Evolutionary conservation across 371 early-diverging fungal species (phyloP).

Genomic region (Chytridiales sp.): DNA sequence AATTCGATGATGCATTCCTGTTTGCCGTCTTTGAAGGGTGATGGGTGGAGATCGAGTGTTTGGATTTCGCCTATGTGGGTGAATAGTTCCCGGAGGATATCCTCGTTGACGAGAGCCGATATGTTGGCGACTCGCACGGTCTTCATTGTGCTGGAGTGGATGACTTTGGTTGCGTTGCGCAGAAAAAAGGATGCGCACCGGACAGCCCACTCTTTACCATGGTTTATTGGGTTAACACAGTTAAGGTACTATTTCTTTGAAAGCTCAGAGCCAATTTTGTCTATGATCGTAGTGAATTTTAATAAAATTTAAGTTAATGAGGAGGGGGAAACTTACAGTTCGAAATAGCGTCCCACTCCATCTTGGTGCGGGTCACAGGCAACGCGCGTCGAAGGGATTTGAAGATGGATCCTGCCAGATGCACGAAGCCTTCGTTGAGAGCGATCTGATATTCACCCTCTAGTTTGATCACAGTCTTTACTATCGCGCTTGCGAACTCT

Average conservation of each 20-base stretch:
- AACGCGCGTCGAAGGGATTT: constrained; percentile 86
- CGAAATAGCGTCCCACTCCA: constrained; percentile 80
- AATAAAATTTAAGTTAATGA: background rate
- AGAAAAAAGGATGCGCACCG: too few species aligned
- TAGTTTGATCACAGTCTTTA: constrained; percentile 64
- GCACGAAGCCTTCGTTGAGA: constrained; percentile 78
- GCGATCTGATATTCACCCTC: constrained; percentile 82
- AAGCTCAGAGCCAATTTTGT: constrained; percentile 36
- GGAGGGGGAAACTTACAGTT: constrained; percentile 32
- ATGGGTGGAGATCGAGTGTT: constrained; percentile 45
- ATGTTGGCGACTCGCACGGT: constrained; percentile 53
- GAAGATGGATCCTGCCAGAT: constrained; percentile 83
- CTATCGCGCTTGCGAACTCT: constrained; percentile 54
- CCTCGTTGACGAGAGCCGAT: constrained; percentile 52
- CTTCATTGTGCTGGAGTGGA: too few species aligned
- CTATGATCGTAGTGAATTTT: constrained; percentile 2
- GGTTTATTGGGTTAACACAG: too few species aligned
- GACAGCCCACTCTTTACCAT: too few species aligned
- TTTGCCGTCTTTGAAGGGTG: constrained; percentile 50
- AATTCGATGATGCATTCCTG: constrained; percentile 64
- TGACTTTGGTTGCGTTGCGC: too few species aligned
- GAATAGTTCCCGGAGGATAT: constrained; percentile 51
- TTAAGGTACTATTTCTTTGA: constrained; percentile 25
- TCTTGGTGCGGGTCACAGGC: constrained; percentile 86
- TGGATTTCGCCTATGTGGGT: constrained; percentile 51